Percentiles rank a stretch among this genome's conserved stretches.
These are phyloP conservation scores for Gracilaria gracilis DNA, from an alignment of 23 red algal genomes.

Conservation along the genomic window DNA sequence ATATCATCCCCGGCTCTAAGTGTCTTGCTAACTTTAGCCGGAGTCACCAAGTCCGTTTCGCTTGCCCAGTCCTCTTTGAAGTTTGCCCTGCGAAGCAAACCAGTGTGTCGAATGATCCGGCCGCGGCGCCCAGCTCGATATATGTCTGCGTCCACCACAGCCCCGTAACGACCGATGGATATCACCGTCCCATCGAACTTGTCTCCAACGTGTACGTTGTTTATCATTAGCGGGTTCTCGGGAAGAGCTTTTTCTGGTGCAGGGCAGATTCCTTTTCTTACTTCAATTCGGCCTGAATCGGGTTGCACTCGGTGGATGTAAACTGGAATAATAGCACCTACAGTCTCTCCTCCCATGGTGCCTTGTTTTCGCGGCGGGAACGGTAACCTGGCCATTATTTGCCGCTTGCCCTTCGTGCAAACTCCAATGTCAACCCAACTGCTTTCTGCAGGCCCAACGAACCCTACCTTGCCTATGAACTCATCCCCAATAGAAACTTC, in stretches of 20 bases:
- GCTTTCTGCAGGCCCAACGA: conserved; percentile 61
- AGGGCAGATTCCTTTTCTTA: not conserved
- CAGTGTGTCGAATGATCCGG: not conserved
- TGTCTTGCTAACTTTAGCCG: conserved; percentile 23
- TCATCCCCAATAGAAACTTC: conserved; percentile 45
- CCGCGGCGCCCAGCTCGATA: conserved; percentile 21
- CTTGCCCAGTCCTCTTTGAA: conserved; percentile 57
- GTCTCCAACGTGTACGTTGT: conserved; percentile 44
- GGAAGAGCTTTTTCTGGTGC: not conserved
- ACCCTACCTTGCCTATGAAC: conserved; percentile 37
- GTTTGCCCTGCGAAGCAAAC: conserved; percentile 37
- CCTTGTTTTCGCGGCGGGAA: not conserved
- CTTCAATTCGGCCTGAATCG: conserved; percentile 46
- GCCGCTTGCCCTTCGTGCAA: not conserved
- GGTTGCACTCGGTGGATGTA: conserved; percentile 37
- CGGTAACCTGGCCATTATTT: conserved; percentile 35
- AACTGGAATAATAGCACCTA: conserved; percentile 48
- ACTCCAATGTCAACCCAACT: conserved; percentile 61
- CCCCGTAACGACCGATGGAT: conserved; percentile 38
- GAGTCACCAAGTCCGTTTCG: conserved; percentile 30
- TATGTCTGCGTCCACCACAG: conserved; percentile 46
- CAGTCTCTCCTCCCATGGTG: not conserved
- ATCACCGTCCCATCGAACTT: conserved; percentile 34
- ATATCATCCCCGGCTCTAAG: conserved; percentile 48
- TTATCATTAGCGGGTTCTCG: conserved; percentile 1